Base-by-base conservation (phyloP, 495 filamentous ascomycete genomes). In the Parathielavia appendiculata region DNA sequence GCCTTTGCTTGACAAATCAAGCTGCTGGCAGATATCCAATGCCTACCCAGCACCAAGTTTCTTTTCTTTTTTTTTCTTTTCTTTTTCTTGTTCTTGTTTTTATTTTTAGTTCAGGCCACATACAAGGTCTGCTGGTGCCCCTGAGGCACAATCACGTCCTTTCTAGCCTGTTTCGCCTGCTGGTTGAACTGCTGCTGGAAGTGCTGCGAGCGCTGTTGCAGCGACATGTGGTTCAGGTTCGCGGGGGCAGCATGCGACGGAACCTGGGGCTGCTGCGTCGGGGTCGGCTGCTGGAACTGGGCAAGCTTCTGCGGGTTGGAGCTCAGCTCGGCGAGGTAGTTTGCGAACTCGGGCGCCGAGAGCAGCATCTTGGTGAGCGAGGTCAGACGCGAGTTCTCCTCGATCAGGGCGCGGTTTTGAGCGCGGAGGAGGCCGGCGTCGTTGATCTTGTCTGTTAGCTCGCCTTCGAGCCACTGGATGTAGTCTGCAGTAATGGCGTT, bases 381-480 rank as follows among this genome's bases (percentile, higher is more conserved):
- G 19, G 82, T 83, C 43, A 91, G 79, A 54, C 88, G 88, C 56
- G 81, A 78, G 73, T 95, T 95, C 73, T 95, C 90, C 41, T 91
- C 86, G 61, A 79, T 75, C 34, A 97, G 78, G 16, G 79, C 82
- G 36, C 81, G 79, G 78, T 93, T 95, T 66, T 91, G 79, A 1
- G 77, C 67, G 43, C 83, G 81, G 5, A 92, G 77, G n/a, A 89
- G 84, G 46, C 82, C 82, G n/a, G 22, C 19, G 67, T 95, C 89
- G 58, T 77, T 84, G 19, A 82, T 81, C 70, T 88, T 87, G 57
- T 73, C 72, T 6, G 88, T 85, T 56, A 96, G 81, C 71, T 96
- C 89, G 57, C 79, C 79, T 73, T 97, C 91, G n/a, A 97, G 86
- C 67, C 95, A 89, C 55, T 80, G 80, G 66, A 97, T 97, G 70